These are phyloP conservation scores for Mycena galericulata DNA, from an alignment of 768 basidiomycete genomes.

Conservation along the genomic window DNA sequence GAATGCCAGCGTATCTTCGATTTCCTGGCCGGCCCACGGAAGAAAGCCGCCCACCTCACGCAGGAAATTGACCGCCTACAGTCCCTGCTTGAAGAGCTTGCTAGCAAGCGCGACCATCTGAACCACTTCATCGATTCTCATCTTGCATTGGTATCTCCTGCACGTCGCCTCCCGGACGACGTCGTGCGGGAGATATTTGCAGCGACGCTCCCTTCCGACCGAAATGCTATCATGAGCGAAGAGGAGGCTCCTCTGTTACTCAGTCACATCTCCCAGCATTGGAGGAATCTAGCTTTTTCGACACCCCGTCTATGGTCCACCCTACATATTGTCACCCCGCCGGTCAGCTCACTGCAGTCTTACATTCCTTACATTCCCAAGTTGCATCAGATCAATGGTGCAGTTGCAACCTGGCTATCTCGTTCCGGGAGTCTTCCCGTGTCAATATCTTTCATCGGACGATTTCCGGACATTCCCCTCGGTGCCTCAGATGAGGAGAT, in stretches of 20 bases:
- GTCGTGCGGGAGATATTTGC: constrained; percentile 19
- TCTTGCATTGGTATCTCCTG: constrained; percentile 2
- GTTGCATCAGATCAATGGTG: background rate
- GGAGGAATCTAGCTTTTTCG: constrained; percentile 37
- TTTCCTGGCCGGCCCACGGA: too few species aligned
- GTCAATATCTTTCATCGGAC: background rate
- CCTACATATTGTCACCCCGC: constrained; percentile 23
- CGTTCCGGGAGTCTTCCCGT: background rate
- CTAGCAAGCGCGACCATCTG: too few species aligned
- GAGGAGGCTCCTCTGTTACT: constrained; percentile 37
- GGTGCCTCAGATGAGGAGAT: too few species aligned
- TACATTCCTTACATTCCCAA: background rate
- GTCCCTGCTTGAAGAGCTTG: too few species aligned
- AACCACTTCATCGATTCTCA: constrained; percentile 6
- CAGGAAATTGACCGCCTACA: too few species aligned
- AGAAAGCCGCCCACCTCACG: too few species aligned
- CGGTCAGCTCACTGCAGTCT: background rate
- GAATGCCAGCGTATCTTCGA: too few species aligned
- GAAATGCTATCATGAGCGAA: constrained; percentile 31
- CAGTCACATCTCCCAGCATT: constrained; percentile 34
- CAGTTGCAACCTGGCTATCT: background rate
- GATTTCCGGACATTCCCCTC: too few species aligned
- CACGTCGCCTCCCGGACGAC: constrained; percentile 6
- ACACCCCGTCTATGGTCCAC: constrained; percentile 42
- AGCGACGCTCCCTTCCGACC: constrained; percentile 31